Base-by-base conservation (phyloP, 306 rosid species). In the Pachyrhizus erosus region DNA sequence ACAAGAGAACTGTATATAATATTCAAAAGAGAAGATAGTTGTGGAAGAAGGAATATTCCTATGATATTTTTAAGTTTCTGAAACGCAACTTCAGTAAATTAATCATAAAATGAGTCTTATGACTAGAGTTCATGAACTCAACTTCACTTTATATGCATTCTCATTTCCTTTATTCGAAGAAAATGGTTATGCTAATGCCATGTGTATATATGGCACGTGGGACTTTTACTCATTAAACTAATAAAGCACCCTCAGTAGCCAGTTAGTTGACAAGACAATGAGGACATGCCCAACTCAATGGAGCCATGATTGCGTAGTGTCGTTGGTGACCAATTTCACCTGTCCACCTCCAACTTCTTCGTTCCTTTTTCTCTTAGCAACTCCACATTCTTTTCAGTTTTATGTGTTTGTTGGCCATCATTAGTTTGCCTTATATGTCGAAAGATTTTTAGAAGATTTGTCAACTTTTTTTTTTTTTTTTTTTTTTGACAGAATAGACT, bases 181-280 rank as follows among this genome's bases (percentile, higher is more conserved):
- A 23, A 70, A 73, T 78, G 60, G 31, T 70, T 77, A 55, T 77
- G 48, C 13, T 77, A 27, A 40, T 84, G 87, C 76, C 83, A 73
- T 45, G 15, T 83, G 72, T 58, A 62, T 26, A 54, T 64, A 26
- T 26, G 11, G 33, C 84, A 80, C 84, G 81, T 80, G 82, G 65
- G 18, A 71, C 18, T 84, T 65, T 29, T 14, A 55, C 17, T 49
- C 27, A 74, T 43, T 67, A 79, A 70, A 68, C 33, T 43, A 70
- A 80, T 21, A 64, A 73, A 73, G 67, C 84, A 62, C 34, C 55
- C 72, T n/a, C 15, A 45, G 43, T 24, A 21, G 54, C 37, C 17
- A 57, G 48, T 9, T 51, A 18, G 79, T 60, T 70, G 83, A 70
- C 21, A 58, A 21, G 68, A 37, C 64, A 72, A 31, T 45, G 64